Evolutionary conservation across 1,139 yeast species (phyloP), one percentile per base, ranked within the genome.

Genomic region (Geotrichum klebahnii): DNA sequence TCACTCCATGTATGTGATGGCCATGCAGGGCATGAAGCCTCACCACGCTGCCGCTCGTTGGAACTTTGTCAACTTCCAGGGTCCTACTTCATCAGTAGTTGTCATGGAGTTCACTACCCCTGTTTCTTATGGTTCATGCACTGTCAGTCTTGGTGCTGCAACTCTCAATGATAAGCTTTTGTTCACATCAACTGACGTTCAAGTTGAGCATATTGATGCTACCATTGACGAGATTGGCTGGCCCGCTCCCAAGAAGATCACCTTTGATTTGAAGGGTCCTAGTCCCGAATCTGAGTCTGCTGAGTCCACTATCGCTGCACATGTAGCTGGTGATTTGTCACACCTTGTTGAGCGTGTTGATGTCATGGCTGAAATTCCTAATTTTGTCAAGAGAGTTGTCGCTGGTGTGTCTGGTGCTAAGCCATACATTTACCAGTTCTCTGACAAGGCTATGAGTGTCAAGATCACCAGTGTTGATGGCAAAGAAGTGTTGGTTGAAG

Each of bases 21-120:
- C 98, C n/a, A 72, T 89, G 60, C 98, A 92, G 73, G 97, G 97
- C 55, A 90, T 92, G 97, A 92, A 92, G 70, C 98, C 98, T 12
- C 97, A 92, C 68, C 98, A 92, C 69, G 97, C 97, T 33, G 98
- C 98, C 52, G 87, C 95, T 57, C 72, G 89, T 22, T 92, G 98
- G 98, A 94, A 92, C 70, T 92, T 92, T 67, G 71, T 87, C 59
- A 86, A 87, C 69, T 90, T 86, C 76, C 96, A 88, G 65, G 84
- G 95, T 22, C 77, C 81, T 44, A 73, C 81, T 37, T 74, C 77
- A 60, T 76, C 92, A 34, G 95, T 87, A 5, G 81, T 89, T 20
- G 79, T 86, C 59, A 92, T 92, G 97, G 97, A 92, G 68, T 92
- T 88, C 72, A 85, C 92, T 46, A 94, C 98, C 6, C 98, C 98